A percentile compares a stretch with the other conserved stretches of the same genome.
Conservation (phyloP, 2,329 filamentous ascomycete species). For the Clonostachys chloroleuca region DNA sequence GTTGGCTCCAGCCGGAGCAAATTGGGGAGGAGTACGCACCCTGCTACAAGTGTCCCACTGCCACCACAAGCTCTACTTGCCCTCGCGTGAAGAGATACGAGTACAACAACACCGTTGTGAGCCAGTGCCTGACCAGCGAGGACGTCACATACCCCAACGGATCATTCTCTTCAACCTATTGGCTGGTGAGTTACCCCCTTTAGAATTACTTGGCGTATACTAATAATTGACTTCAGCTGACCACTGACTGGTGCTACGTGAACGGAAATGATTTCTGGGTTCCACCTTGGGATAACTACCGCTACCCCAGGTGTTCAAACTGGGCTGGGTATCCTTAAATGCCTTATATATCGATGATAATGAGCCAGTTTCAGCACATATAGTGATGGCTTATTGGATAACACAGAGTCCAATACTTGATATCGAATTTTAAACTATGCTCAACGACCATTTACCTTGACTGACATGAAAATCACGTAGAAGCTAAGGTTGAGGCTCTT, state of each 20-base stretch:
- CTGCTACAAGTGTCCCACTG: slow-evolving; percentile 20
- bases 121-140: slow-evolving; percentile 1
- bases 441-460: no score
- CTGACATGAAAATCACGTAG: no score
- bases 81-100: slow-evolving; percentile 43
- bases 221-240: neutral
- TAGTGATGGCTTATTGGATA: no score
- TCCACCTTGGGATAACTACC: slow-evolving; percentile 1
- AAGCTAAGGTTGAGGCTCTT: no score
- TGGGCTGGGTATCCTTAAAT: no score
- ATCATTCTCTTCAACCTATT: neutral
- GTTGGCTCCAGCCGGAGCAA: slow-evolving; percentile 1
- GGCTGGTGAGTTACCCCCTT: slow-evolving; percentile 2
- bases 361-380: no score
- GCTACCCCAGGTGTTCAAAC: no score
- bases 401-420: no score
- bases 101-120: slow-evolving; percentile 4
- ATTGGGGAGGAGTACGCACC: slow-evolving; percentile 4
- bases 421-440: no score
- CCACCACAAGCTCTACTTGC: slow-evolving; percentile 73
- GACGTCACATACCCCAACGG: neutral
- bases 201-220: neutral
- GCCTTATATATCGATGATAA: no score
- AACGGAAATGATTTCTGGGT: slow-evolving; percentile 2
- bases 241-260: slow-evolving; percentile 5